phyloP scores from a whole-genome alignment of 2,329 filamentous ascomycete genomes.

The Penicillium rolfsii region DNA sequence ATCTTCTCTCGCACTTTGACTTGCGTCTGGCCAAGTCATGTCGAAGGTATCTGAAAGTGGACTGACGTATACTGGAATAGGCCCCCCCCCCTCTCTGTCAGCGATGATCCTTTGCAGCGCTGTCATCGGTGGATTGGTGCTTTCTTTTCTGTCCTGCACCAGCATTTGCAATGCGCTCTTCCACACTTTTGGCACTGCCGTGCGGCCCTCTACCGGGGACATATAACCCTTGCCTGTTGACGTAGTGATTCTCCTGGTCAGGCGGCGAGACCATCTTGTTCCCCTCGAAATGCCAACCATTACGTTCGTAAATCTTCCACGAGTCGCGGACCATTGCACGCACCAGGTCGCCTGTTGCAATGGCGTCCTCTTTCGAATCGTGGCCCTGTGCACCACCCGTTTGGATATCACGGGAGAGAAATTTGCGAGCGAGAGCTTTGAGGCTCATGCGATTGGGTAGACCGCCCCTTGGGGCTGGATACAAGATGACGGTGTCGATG shows the following conservation, averaged over 20 bases:
- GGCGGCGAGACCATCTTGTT: constrained; percentile 46
- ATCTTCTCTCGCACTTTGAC: not conserved
- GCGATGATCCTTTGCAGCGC: not conserved
- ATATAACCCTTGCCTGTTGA: not conserved
- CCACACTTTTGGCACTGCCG: not conserved
- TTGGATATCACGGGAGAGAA: constrained; percentile 79
- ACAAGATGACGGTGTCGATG: constrained; percentile 84
- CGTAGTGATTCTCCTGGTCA: constrained; percentile 14
- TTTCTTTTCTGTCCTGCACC: constrained; percentile 35
- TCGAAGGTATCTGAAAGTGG: not conserved
- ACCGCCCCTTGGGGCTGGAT: constrained; percentile 70
- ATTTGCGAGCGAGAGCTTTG: constrained; percentile 70
- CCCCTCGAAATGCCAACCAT: constrained; percentile 68
- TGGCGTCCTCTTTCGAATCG: constrained; percentile 89
- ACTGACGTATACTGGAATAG: not conserved
- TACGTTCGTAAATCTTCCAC: constrained; percentile 68
- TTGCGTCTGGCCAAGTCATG: not conserved
- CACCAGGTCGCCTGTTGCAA: constrained; percentile 84
- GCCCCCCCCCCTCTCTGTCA: too few relatives aligned
- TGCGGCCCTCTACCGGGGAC: not conserved
- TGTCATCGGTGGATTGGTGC: constrained; percentile 4
- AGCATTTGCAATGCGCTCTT: constrained; percentile 23
- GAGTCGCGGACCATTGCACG: constrained; percentile 68
- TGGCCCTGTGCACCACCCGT: constrained; percentile 69
- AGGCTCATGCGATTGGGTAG: constrained; percentile 78